Percentiles rank a stretch among this genome's conserved stretches.
Evolutionary conservation across 2,329 filamentous ascomycete species (phyloP).

Genomic region (Zasmidium cellare): DNA sequence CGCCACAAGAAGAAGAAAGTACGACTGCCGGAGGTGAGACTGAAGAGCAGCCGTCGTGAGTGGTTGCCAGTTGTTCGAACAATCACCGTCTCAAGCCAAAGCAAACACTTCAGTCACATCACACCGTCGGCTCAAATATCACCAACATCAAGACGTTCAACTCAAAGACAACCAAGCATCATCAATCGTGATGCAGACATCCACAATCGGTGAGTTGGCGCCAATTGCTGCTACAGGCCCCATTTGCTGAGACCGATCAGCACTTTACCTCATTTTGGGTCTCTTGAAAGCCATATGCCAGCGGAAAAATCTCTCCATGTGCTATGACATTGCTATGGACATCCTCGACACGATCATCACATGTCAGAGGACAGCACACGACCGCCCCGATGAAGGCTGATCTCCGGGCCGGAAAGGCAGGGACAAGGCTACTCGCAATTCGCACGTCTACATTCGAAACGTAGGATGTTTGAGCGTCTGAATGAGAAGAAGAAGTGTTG

Average conservation of each 20-base stretch:
- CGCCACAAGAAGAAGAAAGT: neutral
- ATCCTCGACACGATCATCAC: neutral
- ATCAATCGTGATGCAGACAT: too few relatives aligned
- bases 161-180: too few relatives aligned
- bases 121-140: too few relatives aligned
- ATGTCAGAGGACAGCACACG: neutral
- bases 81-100: neutral
- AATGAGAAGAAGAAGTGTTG: too few relatives aligned
- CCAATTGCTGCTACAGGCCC: too few relatives aligned
- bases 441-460: too few relatives aligned
- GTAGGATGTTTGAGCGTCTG: too few relatives aligned
- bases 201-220: too few relatives aligned
- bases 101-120: neutral
- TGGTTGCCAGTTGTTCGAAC: too few relatives aligned
- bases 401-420: neutral
- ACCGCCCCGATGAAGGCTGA: neutral
- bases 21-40: conserved; percentile 2
- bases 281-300: neutral
- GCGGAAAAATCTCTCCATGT: neutral
- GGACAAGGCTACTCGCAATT: neutral
- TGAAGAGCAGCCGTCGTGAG: neutral
- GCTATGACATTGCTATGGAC: neutral
- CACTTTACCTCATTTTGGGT: neutral
- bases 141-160: too few relatives aligned
- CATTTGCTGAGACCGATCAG: neutral